phyloP scores from a whole-genome alignment of 495 filamentous ascomycete species.

The Xylaria palmicola region DNA sequence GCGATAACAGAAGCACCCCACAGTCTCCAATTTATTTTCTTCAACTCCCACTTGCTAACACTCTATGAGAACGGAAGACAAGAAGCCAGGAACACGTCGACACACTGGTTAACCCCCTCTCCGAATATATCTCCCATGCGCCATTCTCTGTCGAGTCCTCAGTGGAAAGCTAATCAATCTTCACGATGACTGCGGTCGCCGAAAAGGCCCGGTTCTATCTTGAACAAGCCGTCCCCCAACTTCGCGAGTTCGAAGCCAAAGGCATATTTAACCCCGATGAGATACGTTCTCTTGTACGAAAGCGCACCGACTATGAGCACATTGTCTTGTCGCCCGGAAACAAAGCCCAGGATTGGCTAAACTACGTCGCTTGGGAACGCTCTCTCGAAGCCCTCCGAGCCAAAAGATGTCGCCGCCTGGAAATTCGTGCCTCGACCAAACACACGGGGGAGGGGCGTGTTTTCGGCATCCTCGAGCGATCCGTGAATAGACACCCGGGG shows the following conservation, averaged over 20 bases:
- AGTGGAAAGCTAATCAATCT: not conserved
- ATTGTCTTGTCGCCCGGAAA: conserved; percentile 78
- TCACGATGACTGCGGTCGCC: conserved; percentile 72
- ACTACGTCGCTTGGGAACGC: conserved; percentile 89
- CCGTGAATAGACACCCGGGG: conserved; percentile 80
- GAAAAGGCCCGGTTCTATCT: conserved; percentile 95
- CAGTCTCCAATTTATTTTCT: conserved; percentile 20
- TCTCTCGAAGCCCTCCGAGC: conserved; percentile 79
- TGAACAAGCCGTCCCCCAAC: conserved; percentile 85
- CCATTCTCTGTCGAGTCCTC: too few species aligned
- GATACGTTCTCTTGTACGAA: conserved; percentile 80
- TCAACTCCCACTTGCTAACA: too few species aligned
- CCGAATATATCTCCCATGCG: not conserved
- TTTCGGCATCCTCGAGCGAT: conserved; percentile 85
- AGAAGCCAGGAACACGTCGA: not conserved
- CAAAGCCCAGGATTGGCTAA: conserved; percentile 71
- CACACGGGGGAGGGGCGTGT: conserved; percentile 76
- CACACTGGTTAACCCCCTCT: not conserved
- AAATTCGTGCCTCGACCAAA: conserved; percentile 58
- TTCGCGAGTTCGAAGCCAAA: conserved; percentile 84
- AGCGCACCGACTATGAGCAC: conserved; percentile 92
- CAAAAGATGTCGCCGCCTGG: conserved; percentile 77
- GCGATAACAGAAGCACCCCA: conserved; percentile 7
- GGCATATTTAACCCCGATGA: conserved; percentile 89
- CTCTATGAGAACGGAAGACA: too few species aligned